These are phyloP conservation scores for Kuraishia capsulata DNA, from an alignment of 805 yeast species.

Conservation along the genomic window DNA sequence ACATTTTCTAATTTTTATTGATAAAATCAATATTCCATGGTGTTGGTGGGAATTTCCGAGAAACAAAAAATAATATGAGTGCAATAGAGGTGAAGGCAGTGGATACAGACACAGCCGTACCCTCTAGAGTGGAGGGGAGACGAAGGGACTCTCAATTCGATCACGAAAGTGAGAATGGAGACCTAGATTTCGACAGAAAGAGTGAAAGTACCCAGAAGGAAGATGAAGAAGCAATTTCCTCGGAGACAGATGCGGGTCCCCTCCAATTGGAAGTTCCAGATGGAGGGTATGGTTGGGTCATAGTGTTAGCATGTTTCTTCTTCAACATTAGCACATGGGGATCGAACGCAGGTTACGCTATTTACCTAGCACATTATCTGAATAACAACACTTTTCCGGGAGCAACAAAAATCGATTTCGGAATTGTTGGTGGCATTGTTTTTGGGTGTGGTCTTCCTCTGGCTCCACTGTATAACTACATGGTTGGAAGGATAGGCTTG, in stretches of 20 bases:
- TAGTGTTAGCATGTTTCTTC: conserved; percentile 38
- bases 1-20: no score
- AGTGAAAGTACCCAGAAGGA: no score
- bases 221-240: not conserved
- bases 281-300: conserved; percentile 65
- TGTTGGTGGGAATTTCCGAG: no score
- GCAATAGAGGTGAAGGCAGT: no score
- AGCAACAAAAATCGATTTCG: conserved; percentile 49
- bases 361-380: conserved; percentile 50
- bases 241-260: no score
- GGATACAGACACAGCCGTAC: no score
- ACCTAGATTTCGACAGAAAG: no score
- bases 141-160: no score
- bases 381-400: conserved; percentile 41
- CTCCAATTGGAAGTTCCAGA: conserved; percentile 50
- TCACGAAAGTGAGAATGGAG: no score
- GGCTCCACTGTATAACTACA: conserved; percentile 38
- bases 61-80: no score
- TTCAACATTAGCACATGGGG: conserved; percentile 67
- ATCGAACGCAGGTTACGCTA: conserved; percentile 56
- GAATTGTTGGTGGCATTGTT: conserved; percentile 60
- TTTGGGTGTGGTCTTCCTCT: conserved; percentile 44
- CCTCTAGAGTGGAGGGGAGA: no score
- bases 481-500: conserved; percentile 34
- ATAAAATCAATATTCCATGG: no score